These are phyloP conservation scores for Plasmodium berghei DNA, from an alignment of 169 alveolate genomes.

Conservation along the genomic window DNA sequence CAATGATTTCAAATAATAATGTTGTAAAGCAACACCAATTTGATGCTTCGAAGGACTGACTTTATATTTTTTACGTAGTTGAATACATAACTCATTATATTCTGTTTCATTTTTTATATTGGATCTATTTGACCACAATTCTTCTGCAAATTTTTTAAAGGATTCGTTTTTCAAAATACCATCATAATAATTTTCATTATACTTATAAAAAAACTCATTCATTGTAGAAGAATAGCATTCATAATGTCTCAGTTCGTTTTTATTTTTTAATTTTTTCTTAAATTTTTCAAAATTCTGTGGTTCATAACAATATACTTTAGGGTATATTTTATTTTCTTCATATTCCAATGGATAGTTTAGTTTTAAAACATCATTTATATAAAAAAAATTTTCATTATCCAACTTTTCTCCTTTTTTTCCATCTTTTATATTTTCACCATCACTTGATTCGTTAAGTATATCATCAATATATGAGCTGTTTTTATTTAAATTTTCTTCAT, in stretches of 20 bases:
- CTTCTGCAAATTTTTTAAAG: conserved; percentile 62
- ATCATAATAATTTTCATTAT: conserved; percentile 69
- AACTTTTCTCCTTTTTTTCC: not conserved
- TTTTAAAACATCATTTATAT: conserved; percentile 58
- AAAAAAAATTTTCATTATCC: conserved; percentile 18
- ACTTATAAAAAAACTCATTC: conserved; percentile 70
- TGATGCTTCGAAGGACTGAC: conserved; percentile 86
- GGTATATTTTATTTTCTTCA: conserved; percentile 73
- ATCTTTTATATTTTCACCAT: conserved; percentile 18
- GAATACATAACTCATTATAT: conserved; percentile 53
- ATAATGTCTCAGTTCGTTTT: conserved; percentile 74
- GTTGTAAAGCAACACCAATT: conserved; percentile 71
- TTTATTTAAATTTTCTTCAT: too few species aligned
- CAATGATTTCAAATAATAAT: conserved; percentile 46
- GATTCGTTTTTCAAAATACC: conserved; percentile 71
- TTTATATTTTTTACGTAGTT: conserved; percentile 79
- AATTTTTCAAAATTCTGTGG: conserved; percentile 63
- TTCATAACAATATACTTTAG: conserved; percentile 74
- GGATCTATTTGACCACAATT: conserved; percentile 68
- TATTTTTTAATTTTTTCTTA: conserved; percentile 67
- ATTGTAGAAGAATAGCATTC: conserved; percentile 74
- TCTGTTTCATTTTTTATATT: conserved; percentile 41
- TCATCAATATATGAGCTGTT: conserved; percentile 15
- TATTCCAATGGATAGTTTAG: conserved; percentile 65
- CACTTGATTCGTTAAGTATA: conserved; percentile 38